A percentile compares a stretch with the other conserved stretches of the same genome.
phyloP scores from a whole-genome alignment of 2,329 filamentous ascomycete genomes.

The Emergomyces africanus region DNA sequence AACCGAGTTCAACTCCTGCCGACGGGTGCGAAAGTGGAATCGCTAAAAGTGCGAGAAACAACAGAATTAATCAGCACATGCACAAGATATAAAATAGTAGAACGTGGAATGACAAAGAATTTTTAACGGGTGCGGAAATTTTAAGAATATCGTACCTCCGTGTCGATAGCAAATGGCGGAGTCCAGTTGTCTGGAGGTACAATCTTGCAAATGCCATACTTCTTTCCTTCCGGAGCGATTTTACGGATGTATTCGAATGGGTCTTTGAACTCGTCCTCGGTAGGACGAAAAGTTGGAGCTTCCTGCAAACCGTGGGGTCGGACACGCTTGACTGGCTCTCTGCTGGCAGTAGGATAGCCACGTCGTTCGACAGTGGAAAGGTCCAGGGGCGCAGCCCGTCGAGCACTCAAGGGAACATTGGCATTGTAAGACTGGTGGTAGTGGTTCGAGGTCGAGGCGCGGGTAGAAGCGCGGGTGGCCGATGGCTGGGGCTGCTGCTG shows the following conservation, averaged over 20 bases:
- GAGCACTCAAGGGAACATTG: conserved; percentile 50
- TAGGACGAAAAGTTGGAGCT: conserved; percentile 81
- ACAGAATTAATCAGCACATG: conserved; percentile 17
- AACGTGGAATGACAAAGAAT: not conserved
- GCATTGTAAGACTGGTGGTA: conserved; percentile 29
- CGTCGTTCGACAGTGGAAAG: conserved; percentile 83
- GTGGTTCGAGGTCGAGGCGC: conserved; percentile 31
- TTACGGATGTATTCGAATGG: conserved; percentile 89
- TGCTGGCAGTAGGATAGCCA: conserved; percentile 63
- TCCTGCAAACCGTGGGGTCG: conserved; percentile 77
- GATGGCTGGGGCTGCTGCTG: conserved; percentile 20
- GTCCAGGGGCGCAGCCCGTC: conserved; percentile 59
- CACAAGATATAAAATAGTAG: not conserved
- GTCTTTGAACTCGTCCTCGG: conserved; percentile 87
- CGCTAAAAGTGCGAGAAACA: conserved; percentile 43
- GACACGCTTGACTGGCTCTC: conserved; percentile 62
- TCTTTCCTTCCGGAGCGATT: conserved; percentile 70
- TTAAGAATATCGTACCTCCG: conserved; percentile 55
- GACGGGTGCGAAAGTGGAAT: conserved; percentile 92
- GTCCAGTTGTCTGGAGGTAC: conserved; percentile 92
- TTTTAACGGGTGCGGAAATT: not conserved
- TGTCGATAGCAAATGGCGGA: conserved; percentile 90
- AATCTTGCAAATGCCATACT: conserved; percentile 91
- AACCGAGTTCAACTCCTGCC: conserved; percentile 93
- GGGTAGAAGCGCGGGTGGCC: conserved; percentile 23